Conservation (phyloP, 805 yeast genomes). For the Brettanomyces bruxellensis region DNA sequence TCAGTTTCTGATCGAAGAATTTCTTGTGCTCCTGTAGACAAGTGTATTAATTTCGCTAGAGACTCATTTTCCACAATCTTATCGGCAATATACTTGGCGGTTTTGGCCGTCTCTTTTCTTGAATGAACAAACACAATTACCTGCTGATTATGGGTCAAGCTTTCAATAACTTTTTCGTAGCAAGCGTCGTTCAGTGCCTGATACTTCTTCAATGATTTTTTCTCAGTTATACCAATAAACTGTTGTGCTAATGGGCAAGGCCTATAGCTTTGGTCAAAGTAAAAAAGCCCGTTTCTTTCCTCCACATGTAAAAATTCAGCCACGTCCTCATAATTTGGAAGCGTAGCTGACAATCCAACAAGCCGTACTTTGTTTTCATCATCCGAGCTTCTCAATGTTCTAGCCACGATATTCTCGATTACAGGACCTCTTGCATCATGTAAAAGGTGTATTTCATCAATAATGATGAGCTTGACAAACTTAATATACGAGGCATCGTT, state of each 20-base stretch:
- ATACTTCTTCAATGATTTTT: constrained; percentile 64
- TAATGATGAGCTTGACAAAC: constrained; percentile 60
- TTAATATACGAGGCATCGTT: constrained; percentile 57
- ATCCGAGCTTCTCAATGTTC: constrained; percentile 47
- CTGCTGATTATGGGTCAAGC: constrained; percentile 58
- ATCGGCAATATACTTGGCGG: constrained; percentile 67
- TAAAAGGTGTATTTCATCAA: constrained; percentile 88
- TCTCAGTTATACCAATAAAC: constrained; percentile 81
- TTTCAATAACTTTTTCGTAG: constrained; percentile 66
- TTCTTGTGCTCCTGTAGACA: constrained; percentile 51
- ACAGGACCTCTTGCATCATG: constrained; percentile 97
- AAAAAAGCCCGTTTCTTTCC: constrained; percentile 52
- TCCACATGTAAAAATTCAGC: constrained; percentile 71
- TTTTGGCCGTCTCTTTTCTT: constrained; percentile 79
- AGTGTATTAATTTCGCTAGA: constrained; percentile 30
- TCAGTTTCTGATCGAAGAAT: constrained; percentile 58
- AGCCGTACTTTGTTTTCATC: constrained; percentile 48
- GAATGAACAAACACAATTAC: constrained; percentile 90
- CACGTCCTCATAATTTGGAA: constrained; percentile 84
- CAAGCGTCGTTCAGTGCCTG: constrained; percentile 89
- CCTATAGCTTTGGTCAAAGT: constrained; percentile 73
- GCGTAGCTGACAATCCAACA: constrained; percentile 85
- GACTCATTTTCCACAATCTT: constrained; percentile 50
- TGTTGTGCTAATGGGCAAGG: constrained; percentile 92
- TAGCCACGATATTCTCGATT: constrained; percentile 74